Conservation (phyloP, 306 rosid genomes). For the Crotalaria pallida region DNA sequence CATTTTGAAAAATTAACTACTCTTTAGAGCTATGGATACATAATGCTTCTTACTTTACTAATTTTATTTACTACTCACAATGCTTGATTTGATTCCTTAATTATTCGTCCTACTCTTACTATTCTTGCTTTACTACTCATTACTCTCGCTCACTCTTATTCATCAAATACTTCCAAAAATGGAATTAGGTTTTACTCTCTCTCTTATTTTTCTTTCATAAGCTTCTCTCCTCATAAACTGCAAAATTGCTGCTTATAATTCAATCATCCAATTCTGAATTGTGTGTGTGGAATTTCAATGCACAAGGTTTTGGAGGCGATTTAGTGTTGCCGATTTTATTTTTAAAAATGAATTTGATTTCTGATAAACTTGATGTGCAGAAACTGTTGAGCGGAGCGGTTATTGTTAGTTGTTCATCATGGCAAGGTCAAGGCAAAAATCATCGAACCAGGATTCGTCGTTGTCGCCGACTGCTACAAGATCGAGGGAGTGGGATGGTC, state of each 20-base stretch:
- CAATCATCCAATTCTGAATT: too few relatives aligned
- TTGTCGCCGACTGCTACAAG: conserved; percentile 69
- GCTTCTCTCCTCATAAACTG: conserved; percentile 4
- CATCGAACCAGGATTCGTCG: conserved; percentile 66
- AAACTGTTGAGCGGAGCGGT: conserved; percentile 1
- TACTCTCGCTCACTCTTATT: neutral
- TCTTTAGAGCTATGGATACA: neutral
- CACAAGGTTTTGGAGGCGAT: neutral
- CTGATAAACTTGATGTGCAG: conserved; percentile 33
- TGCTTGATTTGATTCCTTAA: neutral
- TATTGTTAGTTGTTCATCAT: conserved; percentile 39
- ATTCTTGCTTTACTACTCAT: conserved; percentile 6
- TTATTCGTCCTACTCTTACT: neutral
- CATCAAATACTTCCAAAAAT: neutral
- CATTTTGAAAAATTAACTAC: too few relatives aligned
- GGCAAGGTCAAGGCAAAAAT: conserved; percentile 63
- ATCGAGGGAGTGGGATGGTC: conserved; percentile 81
- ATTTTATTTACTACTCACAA: neutral
- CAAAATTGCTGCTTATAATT: conserved; percentile 9
- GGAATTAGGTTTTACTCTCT: conserved; percentile 23
- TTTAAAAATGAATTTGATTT: conserved; percentile 18
- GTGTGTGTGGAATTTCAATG: neutral
- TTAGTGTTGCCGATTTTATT: conserved; percentile 1
- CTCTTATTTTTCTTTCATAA: neutral
- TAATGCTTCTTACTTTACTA: conserved; percentile 10